These are phyloP conservation scores for Penicillium sp. DNA, from an alignment of 2,329 filamentous ascomycete species.

Conservation along the genomic window DNA sequence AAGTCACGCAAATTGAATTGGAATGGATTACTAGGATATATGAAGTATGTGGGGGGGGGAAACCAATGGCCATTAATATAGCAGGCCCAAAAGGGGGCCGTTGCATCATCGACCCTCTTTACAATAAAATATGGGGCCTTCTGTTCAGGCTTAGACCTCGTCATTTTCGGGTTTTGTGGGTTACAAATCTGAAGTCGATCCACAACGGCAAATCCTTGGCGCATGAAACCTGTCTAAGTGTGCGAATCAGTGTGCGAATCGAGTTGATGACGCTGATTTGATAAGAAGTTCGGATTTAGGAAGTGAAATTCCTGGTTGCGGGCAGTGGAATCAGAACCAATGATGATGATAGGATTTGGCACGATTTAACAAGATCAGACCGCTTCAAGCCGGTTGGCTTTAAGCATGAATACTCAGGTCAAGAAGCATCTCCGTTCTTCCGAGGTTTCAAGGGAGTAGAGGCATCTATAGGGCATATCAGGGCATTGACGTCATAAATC, in stretches of 20 bases:
- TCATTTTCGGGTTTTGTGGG: constrained; percentile 7
- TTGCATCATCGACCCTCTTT: constrained; percentile 2
- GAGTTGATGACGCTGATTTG: constrained; percentile 9
- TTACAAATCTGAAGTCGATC: constrained; percentile 4
- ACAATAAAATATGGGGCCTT: background rate
- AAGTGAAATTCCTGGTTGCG: constrained; percentile 5
- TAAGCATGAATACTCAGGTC: background rate
- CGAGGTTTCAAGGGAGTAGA: background rate
- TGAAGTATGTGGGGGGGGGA: constrained; percentile 4
- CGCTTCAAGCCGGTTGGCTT: background rate
- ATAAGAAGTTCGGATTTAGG: background rate
- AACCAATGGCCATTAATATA: constrained; percentile 21
- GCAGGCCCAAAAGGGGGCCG: background rate
- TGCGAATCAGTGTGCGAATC: constrained; percentile 3
- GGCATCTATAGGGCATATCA: background rate
- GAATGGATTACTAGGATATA: constrained; percentile 1
- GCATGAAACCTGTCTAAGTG: background rate
- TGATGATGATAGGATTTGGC: background rate
- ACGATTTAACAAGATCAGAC: background rate
- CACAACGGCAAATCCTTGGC: constrained; percentile 14
- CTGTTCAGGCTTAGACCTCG: constrained; percentile 8
- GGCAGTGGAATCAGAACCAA: constrained; percentile 1
- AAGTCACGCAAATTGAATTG: background rate
- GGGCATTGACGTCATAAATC: constrained; percentile 19
- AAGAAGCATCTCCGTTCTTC: background rate